Base-by-base conservation (phyloP, 2,329 filamentous ascomycete species). In the Aureobasidium sp. region DNA sequence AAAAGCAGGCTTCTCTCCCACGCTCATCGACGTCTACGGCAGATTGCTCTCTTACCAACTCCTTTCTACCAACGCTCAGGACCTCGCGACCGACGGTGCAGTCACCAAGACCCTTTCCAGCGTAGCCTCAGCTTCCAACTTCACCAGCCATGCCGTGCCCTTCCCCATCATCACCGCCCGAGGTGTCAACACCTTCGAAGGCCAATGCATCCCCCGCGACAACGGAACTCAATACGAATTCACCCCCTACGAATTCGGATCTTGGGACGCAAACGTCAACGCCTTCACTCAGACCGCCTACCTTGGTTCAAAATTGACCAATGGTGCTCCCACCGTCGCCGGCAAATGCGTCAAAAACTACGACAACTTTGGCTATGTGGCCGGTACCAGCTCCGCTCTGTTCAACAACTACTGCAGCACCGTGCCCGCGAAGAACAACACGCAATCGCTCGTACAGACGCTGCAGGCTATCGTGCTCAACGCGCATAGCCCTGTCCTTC, bases 221-320 rank as follows among this genome's bases (percentile, higher is more conserved):
- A 83, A 84, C 66, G 77, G 79, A 12, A 81, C 81, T 42, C 74
- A 81, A 21, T 86, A 78, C 60, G 84, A 86, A 60, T 49, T 38
- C 2, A 76, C 73, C 56, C 81, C 84, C 1, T 85, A 75, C 67
- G 83, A 86, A 64, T 79, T 85, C 57, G 84, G 84, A 56, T 77
- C 75, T 16, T 85, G 77, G 70, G 83, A 86, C 63, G 69, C 70
- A 0, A 79, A 77, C 8, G 72, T 82, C 6, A 73, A 70, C 39
- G 81, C 80, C 32, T 86, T 86, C 62, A 79, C 73, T 8, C 77
- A 76, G 3, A 79, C 79, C 1, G 66, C 72, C 53, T 86, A 81
- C 63, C 72, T 84, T 22, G 83, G 80, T 24, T 81, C 80, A 44
- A 72, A 75, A 56, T 77, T 85, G 56, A 68, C 68, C 57, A 69